Evolutionary conservation across 441 rosid species (phyloP).

Genomic region (Syzygium malaccense): DNA sequence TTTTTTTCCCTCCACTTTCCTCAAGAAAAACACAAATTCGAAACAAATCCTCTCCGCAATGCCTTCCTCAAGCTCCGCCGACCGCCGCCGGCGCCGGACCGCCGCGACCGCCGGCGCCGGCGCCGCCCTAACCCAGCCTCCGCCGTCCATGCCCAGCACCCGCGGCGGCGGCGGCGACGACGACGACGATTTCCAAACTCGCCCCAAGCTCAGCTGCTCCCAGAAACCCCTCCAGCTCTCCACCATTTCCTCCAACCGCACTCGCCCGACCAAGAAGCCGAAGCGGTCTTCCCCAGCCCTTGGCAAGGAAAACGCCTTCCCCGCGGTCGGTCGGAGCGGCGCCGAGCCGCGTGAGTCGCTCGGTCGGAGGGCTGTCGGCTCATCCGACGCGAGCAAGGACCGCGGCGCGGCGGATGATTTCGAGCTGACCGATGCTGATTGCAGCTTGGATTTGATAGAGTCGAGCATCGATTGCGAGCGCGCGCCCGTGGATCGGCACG

Average conservation of each 20-base stretch:
- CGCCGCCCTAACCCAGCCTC: neutral
- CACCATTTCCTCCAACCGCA: neutral
- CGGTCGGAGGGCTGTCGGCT: neutral
- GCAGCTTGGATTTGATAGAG: conserved; percentile 62
- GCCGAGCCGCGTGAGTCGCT: neutral
- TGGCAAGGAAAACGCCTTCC: neutral
- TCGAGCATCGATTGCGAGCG: conserved; percentile 47
- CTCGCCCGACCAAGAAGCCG: neutral
- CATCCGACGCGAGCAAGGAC: neutral
- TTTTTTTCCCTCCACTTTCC: neutral
- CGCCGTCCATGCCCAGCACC: neutral
- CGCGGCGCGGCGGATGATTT: neutral
- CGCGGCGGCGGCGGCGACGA: neutral
- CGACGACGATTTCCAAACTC: conserved; percentile 2
- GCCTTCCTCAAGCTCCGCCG: neutral
- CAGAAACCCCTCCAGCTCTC: neutral
- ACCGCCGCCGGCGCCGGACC: neutral
- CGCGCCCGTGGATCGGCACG: neutral
- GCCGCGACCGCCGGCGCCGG: neutral
- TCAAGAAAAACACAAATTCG: neutral
- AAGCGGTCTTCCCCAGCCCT: neutral
- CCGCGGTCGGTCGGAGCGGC: neutral
- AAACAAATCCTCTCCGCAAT: neutral
- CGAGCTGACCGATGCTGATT: neutral
- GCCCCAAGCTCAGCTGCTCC: neutral